phyloP scores from a whole-genome alignment of 2,329 filamentous ascomycete genomes.

The Hypoxylon rubiginosum region DNA sequence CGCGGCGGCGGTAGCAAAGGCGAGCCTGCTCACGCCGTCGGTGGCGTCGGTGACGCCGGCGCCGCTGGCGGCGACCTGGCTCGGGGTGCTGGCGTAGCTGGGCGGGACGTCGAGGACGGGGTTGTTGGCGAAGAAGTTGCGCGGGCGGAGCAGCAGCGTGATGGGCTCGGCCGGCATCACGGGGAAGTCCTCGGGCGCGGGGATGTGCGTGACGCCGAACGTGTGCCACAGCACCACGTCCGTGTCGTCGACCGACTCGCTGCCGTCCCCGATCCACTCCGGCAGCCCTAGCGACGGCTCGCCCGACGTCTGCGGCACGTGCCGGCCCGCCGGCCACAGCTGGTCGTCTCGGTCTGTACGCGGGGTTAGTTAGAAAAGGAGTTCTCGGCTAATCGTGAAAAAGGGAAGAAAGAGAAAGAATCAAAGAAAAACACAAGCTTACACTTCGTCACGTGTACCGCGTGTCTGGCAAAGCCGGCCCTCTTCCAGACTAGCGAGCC shows the following conservation, averaged over 20 bases:
- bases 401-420: neutral
- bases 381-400: neutral
- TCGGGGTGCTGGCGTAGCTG: slow-evolving; percentile 79
- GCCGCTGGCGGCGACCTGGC: slow-evolving; percentile 62
- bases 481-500: slow-evolving; percentile 89
- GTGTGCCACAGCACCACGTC: slow-evolving; percentile 95
- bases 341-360: slow-evolving; percentile 79
- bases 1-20: slow-evolving; percentile 43
- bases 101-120: slow-evolving; percentile 86
- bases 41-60: slow-evolving; percentile 51
- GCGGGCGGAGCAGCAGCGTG: slow-evolving; percentile 80
- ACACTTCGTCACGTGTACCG: slow-evolving; percentile 92
- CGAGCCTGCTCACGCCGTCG: slow-evolving; percentile 50
- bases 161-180: slow-evolving; percentile 92
- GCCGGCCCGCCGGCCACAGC: slow-evolving; percentile 86
- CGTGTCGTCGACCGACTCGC: slow-evolving; percentile 79
- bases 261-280: slow-evolving; percentile 81
- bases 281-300: slow-evolving; percentile 80
- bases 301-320: slow-evolving; percentile 89
- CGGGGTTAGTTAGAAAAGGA: slow-evolving; percentile 5
- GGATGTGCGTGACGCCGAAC: slow-evolving; percentile 92
- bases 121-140: slow-evolving; percentile 86
- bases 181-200: slow-evolving; percentile 89
- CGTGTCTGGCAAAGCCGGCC: slow-evolving; percentile 87
- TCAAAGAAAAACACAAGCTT: too few species aligned